Base-by-base conservation (phyloP, 331 rosid species). In the Acacia concinna region DNA sequence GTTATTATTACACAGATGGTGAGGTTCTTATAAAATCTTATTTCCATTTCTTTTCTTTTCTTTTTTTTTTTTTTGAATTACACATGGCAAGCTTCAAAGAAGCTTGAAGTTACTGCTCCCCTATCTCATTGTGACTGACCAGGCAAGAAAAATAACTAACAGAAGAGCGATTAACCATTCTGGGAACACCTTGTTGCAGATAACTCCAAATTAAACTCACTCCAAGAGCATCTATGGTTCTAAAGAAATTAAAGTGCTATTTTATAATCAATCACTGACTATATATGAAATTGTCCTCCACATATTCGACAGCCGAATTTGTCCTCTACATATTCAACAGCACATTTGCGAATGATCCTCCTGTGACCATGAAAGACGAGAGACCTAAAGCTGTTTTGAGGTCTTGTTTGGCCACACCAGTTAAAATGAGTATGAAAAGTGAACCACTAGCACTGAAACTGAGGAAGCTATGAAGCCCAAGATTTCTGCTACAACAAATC, bases 351-450 rank as follows among this genome's bases (percentile, higher is more conserved):
- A 87, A 13, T 23, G 97, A 90, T 18, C 97, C 96, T 31, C 98
- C 98, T 0, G 98, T 90, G 86, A 94, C 98, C 96, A 94, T 91
- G 78, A 91, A 94, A 77, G 98, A 95, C 14, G 98, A 90, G 41
- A 94, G 74, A 32, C 89, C 81, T 0, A 97, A 94, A 75, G 97
- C 98, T 49, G 88, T 84, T 87, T 89, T 89, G 78, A 90, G 97
- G 87, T 94, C 98, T 3, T 86, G 27, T 10, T 92, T 89, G 12
- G 93, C 90, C 44, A 87, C 87, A 62, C 91, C 75, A 0, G 90
- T 86, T 41, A 94, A 64, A 44, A 94, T 90, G 0, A 94, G 97
- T 71, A 94, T 82, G 76, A 91, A 94, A 68, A 94, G 90, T 12
- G 97, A 96, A 2, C 98, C 97, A 46, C 93, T 97, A 27, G 97